phyloP scores from a whole-genome alignment of 129 eudicot genomes.

The Solidago caesia region DNA sequence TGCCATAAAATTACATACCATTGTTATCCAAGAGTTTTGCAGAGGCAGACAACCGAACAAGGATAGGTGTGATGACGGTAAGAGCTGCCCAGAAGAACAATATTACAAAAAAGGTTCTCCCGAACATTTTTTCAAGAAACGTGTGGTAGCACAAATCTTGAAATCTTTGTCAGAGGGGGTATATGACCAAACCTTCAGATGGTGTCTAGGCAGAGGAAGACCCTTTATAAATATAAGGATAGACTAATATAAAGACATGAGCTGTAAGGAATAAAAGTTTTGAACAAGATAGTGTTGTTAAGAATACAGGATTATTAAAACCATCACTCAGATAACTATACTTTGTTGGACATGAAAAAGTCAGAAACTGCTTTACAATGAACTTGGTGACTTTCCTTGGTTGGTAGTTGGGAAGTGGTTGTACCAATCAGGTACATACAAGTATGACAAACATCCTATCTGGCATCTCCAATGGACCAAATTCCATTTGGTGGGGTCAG shows the following conservation, averaged over 20 bases:
- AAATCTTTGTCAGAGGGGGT: conserved; percentile 13
- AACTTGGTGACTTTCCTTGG: conserved; percentile 27
- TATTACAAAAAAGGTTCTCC: conserved; percentile 54
- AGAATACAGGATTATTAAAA: conserved; percentile 33
- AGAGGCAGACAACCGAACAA: conserved; percentile 60
- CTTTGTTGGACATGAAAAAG: conserved; percentile 17
- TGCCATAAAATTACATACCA: conserved; percentile 31
- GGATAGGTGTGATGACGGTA: conserved; percentile 64
- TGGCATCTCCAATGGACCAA: conserved; percentile 37
- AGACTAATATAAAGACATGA: conserved; percentile 23
- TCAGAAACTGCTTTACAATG: conserved; percentile 20
- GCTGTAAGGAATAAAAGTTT: conserved; percentile 42
- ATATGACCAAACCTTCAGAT: conserved; percentile 27
- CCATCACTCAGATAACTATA: conserved; percentile 26
- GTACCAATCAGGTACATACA: conserved; percentile 46
- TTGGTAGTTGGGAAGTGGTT: conserved; percentile 64
- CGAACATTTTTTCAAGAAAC: conserved; percentile 44
- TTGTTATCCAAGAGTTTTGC: conserved; percentile 36
- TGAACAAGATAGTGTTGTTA: conserved; percentile 24
- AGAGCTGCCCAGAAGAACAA: conserved; percentile 69
- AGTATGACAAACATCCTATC: conserved; percentile 27
- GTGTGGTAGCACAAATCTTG: conserved; percentile 15
- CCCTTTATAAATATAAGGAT: conserved; percentile 18
- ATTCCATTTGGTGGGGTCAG: conserved; percentile 32
- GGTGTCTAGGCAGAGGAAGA: conserved; percentile 34